Base-by-base conservation (phyloP, 2,329 filamentous ascomycete species). In the Cephalotrichum gorgonifer region DNA sequence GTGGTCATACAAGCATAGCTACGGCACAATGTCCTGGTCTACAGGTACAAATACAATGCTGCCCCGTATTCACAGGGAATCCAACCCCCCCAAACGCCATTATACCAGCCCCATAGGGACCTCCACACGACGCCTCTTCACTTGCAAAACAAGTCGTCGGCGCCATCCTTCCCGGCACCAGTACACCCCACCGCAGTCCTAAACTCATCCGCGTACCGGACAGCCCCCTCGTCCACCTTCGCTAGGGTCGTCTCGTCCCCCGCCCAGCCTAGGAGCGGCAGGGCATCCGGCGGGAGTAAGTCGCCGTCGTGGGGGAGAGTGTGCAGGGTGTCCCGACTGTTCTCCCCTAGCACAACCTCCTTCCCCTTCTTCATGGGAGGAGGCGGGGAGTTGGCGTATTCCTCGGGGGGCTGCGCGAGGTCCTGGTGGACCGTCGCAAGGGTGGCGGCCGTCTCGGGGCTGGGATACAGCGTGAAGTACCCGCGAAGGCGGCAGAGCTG, bases 381-480 rank as follows among this genome's bases (percentile, higher is more conserved):
- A n/a, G 59, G 55, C 12, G 54, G 55, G 14, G 56, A 57, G 1
- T 57, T 56, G 8, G 64, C 56, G 52, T 78, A 81, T 57, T 83
- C 90, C 62, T 95, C 88, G 0, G 89, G 89, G 2, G 73, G 60
- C 35, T 79, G 76, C 51, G 80, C 81, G 5, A 94, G 67, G 55
- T 96, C 90, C 52, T 76, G 79, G 62, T 96, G 90, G 1, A 91
- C 69, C 1, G 81, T 85, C n/a, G 81, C 79, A 12, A 95, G 67
- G 4, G 78, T 70, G 22, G 57, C 70, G 35, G 60, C 74, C 45
- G 63, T 75, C 53, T 67, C 64, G 20, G 78, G 71, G 33, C 81
- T 78, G 0, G 91, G 91, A 59, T 95, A 95, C 1, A 95, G 65
- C 48, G 87, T 81, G 56, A 78, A 81, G 65, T 94, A 95, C 12